phyloP scores from a whole-genome alignment of 2,329 filamentous ascomycete species.

The Clarireedia monteithiana region DNA sequence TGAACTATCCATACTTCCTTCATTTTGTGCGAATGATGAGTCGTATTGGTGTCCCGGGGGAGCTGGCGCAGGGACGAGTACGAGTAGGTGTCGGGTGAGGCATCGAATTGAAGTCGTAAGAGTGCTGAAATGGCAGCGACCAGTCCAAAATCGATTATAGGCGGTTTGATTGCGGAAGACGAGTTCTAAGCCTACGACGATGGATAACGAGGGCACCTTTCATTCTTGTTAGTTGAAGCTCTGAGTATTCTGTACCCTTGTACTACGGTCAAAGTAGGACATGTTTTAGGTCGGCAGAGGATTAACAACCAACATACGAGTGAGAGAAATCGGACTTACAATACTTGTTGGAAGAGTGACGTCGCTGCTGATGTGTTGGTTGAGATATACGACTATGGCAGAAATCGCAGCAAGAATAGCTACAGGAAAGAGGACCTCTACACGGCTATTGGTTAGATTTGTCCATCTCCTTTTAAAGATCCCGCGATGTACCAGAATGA shows the following conservation, averaged over 20 bases:
- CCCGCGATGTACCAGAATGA: slow-evolving; percentile 33
- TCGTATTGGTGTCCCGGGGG: slow-evolving; percentile 14
- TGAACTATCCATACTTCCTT: slow-evolving; percentile 6
- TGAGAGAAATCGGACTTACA: slow-evolving; percentile 30
- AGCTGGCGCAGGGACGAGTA: slow-evolving; percentile 27
- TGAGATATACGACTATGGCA: slow-evolving; percentile 49
- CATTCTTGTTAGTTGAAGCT: slow-evolving; percentile 1
- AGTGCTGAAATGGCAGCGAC: slow-evolving; percentile 46
- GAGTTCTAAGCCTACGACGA: slow-evolving; percentile 60
- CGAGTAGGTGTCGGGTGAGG: slow-evolving; percentile 46
- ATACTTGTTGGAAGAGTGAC: slow-evolving; percentile 51
- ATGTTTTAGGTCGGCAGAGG: not conserved
- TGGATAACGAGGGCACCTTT: slow-evolving; percentile 52
- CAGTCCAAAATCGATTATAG: slow-evolving; percentile 41
- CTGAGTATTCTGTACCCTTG: not conserved
- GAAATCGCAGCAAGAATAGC: slow-evolving; percentile 50
- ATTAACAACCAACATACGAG: not conserved
- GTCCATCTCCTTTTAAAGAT: not conserved
- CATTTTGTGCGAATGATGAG: slow-evolving; percentile 14
- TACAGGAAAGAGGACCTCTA: slow-evolving; percentile 48
- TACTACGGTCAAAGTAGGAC: too few species aligned
- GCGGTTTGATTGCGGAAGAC: slow-evolving; percentile 56
- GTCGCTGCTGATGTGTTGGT: slow-evolving; percentile 41
- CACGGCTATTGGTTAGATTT: not conserved
- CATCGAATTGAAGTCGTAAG: slow-evolving; percentile 53